Conservation (phyloP, 2,329 filamentous ascomycete species). For the Venturia carpophila region DNA sequence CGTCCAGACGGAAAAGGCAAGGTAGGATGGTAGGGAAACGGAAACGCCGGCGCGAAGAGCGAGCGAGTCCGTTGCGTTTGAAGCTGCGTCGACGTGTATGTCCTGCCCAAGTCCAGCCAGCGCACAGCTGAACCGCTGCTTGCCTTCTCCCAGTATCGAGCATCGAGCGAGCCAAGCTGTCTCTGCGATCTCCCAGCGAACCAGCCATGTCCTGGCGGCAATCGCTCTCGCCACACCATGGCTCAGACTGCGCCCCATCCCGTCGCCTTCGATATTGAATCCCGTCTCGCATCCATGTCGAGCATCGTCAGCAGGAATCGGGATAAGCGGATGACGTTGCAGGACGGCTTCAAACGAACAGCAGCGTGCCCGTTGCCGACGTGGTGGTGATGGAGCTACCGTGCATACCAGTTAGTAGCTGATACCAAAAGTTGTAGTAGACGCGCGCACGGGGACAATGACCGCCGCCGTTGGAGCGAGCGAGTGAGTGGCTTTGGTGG, state of each 20-base stretch:
- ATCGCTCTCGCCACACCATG: background rate
- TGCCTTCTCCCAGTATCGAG: no score
- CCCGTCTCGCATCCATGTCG: background rate
- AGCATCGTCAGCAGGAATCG: background rate
- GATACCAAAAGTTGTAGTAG: no score
- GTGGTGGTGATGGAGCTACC: no score
- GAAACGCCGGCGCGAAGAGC: background rate
- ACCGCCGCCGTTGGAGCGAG: background rate
- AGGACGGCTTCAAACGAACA: no score
- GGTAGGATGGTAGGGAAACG: background rate
- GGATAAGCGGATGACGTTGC: no score
- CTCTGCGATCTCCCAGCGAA: background rate
- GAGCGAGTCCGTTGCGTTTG: background rate
- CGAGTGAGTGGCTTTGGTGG: background rate
- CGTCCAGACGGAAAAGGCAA: background rate
- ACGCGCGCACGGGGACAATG: background rate
- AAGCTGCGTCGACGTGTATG: background rate
- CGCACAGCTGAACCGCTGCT: no score
- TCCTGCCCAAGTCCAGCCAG: background rate
- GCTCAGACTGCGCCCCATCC: background rate
- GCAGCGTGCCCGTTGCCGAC: no score
- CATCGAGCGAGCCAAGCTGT: conserved; percentile 1
- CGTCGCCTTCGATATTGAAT: background rate
- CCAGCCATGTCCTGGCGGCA: background rate
- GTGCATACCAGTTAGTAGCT: no score